phyloP scores from a whole-genome alignment of 2,329 filamentous ascomycete species.

The Monosporascus sp. region DNA sequence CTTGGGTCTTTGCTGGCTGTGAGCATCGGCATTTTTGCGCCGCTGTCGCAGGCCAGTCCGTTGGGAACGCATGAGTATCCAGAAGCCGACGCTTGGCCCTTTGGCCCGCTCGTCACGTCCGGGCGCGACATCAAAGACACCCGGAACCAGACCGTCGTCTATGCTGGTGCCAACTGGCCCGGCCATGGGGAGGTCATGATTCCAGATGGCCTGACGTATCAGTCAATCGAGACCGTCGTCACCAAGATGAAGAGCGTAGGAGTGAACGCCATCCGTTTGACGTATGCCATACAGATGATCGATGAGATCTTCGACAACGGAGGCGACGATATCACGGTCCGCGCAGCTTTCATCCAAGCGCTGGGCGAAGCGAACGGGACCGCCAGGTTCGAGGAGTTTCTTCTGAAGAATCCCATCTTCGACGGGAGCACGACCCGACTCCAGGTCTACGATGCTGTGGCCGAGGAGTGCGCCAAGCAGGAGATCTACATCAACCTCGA shows the following conservation, averaged over 20 bases:
- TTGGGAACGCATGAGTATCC: constrained; percentile 9
- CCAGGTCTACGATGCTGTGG: constrained; percentile 55
- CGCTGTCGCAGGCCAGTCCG: constrained; percentile 14
- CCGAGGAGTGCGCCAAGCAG: constrained; percentile 49
- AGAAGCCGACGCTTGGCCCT: constrained; percentile 20
- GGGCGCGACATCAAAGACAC: constrained; percentile 39
- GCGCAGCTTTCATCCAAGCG: constrained; percentile 37
- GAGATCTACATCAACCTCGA: constrained; percentile 54
- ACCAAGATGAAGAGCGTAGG: constrained; percentile 52
- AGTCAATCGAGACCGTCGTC: constrained; percentile 49
- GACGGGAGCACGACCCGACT: constrained; percentile 42
- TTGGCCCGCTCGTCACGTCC: constrained; percentile 29
- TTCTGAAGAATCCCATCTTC: constrained; percentile 53
- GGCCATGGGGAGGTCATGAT: constrained; percentile 59
- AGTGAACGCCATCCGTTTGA: constrained; percentile 59
- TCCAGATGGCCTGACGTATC: constrained; percentile 58
- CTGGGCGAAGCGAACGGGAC: constrained; percentile 49
- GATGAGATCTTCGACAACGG: constrained; percentile 49
- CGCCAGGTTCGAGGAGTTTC: constrained; percentile 42
- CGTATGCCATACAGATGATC: constrained; percentile 59
- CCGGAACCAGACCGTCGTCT: constrained; percentile 37
- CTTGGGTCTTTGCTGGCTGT: constrained; percentile 20
- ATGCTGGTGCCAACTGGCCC: constrained; percentile 57
- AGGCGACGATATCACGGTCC: constrained; percentile 40
- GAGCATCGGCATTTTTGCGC: constrained; percentile 12